Conservation (phyloP, 306 rosid species). For the Prunus campanulata region DNA sequence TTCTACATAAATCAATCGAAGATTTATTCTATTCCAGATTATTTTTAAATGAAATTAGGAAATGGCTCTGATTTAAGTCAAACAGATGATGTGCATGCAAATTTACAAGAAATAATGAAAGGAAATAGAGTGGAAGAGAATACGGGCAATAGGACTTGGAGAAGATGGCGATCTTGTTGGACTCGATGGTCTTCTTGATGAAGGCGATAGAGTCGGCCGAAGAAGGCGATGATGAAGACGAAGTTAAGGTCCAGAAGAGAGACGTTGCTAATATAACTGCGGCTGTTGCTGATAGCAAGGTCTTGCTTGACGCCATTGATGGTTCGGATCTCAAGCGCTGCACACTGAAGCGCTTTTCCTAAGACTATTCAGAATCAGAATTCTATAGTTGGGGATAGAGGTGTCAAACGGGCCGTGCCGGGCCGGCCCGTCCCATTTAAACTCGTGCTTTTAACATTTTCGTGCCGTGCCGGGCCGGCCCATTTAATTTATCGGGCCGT, state of each 20-base stretch:
- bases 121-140: neutral
- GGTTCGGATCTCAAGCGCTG: neutral
- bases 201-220: slow-evolving; percentile 42
- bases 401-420: too few species aligned
- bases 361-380: neutral
- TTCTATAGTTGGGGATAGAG: too few species aligned
- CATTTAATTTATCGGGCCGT: too few species aligned
- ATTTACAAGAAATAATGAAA: neutral
- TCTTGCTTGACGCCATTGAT: slow-evolving; percentile 13
- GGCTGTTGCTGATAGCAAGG: slow-evolving; percentile 15
- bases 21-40: neutral
- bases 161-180: slow-evolving; percentile 80
- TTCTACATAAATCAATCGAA: neutral
- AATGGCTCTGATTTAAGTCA: neutral
- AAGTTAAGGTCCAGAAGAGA: slow-evolving; percentile 11
- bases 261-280: slow-evolving; percentile 29
- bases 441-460: too few species aligned
- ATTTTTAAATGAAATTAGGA: neutral
- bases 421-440: too few species aligned
- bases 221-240: slow-evolving; percentile 24
- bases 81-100: neutral
- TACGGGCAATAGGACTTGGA: slow-evolving; percentile 98
- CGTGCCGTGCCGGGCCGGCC: too few species aligned
- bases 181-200: slow-evolving; percentile 64
- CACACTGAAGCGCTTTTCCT: neutral